Percentiles rank a stretch among this genome's conserved stretches.
Conservation (phyloP, 306 rosid genomes). For the Gynostemma pentaphyllum region DNA sequence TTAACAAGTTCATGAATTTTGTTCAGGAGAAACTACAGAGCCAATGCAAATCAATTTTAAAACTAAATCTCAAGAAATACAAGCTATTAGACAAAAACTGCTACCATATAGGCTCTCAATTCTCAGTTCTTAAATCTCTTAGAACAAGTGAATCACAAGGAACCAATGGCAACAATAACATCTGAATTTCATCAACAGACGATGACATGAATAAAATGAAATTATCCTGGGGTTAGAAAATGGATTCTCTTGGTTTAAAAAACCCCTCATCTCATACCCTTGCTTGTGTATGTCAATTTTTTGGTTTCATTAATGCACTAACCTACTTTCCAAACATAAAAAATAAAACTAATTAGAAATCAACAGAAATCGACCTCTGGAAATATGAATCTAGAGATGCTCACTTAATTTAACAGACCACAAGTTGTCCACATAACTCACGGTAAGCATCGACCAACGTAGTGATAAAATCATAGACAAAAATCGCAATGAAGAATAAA, state of each 20-base stretch:
- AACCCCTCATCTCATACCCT: not conserved
- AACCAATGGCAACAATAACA: not conserved
- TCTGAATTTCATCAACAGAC: not conserved
- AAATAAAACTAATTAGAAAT: not conserved
- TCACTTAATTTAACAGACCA: not conserved
- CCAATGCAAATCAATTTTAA: not conserved
- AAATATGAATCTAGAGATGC: not conserved
- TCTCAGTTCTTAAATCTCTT: not conserved
- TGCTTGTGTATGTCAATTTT: not conserved
- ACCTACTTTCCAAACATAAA: not conserved
- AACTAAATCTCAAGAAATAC: not conserved
- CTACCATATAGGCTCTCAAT: not conserved
- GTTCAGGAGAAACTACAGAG: not conserved
- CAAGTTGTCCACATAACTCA: not conserved
- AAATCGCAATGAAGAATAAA: not conserved
- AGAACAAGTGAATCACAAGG: not conserved
- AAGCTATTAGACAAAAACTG: not conserved
- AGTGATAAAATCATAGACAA: not conserved
- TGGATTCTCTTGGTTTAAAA: not conserved
- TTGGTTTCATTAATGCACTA: not conserved
- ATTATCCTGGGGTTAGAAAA: not conserved
- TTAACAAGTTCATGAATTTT: not conserved
- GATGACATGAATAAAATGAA: not conserved
- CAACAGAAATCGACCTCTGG: not conserved
- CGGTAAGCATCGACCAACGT: not conserved